Evolutionary conservation across 805 yeast genomes (phyloP), one percentile per base, ranked within the genome.

Genomic region (Ogataea pignaliae): DNA sequence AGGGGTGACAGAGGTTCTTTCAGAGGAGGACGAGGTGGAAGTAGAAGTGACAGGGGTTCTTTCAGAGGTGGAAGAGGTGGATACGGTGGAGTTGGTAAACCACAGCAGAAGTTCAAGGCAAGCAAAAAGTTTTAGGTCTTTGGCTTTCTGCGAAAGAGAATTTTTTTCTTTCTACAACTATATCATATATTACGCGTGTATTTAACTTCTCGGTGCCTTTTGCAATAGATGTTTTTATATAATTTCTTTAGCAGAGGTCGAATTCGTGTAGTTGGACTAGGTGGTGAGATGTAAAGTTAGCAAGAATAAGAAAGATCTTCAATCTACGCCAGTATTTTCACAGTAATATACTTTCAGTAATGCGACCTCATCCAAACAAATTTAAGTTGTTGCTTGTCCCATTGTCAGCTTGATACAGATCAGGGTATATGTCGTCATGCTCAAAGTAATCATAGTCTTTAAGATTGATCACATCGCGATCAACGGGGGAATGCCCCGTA

Each of bases 21-120:
- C 28, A 28, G 37, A 28, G 41, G 44, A 16, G 34, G 41, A 6
- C 21, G 32, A 15, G 26, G 35, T 12, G 35, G 30, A 34, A 21
- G 16, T 18, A 39, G 33, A 18, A 14, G 28, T 10, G 39, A 21
- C 10, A 49, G 34, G 31, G 36, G 39, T n/a, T 44, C 41, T 17
- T 21, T 29, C 14, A 37, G 41, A 34, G 41, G 41, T 15, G 42
- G 45, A 14, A 42, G 46, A 18, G 44, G 41, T 21, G 40, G 46
- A 17, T 43, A 37, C 10, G 36, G 42, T 36, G 61, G 57, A 28
- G 61, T 56, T 37, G 50, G 53, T 21, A 63, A 64, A 45, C 59
- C 63, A 11, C 70, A 71, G 55, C 74, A 68, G 47, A 76, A 75
- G 55, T 78, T 77, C 55, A 77, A 77, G 62, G 73, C 84, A 18